Percentiles rank a stretch among this genome's conserved stretches.
Conservation (phyloP, 2,329 filamentous ascomycete species). For the Talaromyces albobiverticillius region DNA sequence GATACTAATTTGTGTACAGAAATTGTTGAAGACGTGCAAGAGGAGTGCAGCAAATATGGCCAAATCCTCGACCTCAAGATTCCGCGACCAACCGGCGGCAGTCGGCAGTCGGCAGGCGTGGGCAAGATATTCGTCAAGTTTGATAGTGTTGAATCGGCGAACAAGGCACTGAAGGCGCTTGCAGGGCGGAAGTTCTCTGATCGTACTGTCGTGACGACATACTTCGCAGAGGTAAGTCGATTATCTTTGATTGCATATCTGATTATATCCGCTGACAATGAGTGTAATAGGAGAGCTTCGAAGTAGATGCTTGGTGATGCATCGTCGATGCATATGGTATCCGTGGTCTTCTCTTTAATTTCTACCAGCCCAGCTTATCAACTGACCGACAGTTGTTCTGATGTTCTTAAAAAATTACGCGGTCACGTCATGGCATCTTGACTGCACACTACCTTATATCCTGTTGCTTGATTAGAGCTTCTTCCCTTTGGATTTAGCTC, state of each 20-base stretch:
- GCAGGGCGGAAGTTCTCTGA: conserved; percentile 95
- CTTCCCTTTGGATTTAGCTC: neutral
- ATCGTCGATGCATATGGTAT: neutral
- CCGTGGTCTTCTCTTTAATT: neutral
- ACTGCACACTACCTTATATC: neutral
- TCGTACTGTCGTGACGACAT: conserved; percentile 92
- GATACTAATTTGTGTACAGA: conserved; percentile 53
- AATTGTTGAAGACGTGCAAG: conserved; percentile 90
- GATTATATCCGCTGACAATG: conserved; percentile 28
- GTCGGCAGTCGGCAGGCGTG: conserved; percentile 80
- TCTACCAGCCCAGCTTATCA: neutral
- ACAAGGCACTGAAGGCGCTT: conserved; percentile 81
- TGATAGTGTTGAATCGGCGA: conserved; percentile 71
- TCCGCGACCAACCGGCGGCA: conserved; percentile 78
- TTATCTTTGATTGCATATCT: conserved; percentile 14
- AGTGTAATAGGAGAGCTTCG: conserved; percentile 82
- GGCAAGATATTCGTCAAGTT: conserved; percentile 99
- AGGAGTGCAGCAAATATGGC: conserved; percentile 92
- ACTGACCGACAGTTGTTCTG: neutral
- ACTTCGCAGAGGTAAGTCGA: conserved; percentile 78
- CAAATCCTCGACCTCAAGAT: conserved; percentile 85
- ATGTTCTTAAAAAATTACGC: neutral
- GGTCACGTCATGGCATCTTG: neutral
- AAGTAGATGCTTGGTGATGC: conserved; percentile 78
- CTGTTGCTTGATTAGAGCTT: neutral